Percentiles rank a stretch among this genome's conserved stretches.
These are phyloP conservation scores for Setaria viridis DNA, from an alignment of 202 grass and related monocot species.

Conservation along the genomic window DNA sequence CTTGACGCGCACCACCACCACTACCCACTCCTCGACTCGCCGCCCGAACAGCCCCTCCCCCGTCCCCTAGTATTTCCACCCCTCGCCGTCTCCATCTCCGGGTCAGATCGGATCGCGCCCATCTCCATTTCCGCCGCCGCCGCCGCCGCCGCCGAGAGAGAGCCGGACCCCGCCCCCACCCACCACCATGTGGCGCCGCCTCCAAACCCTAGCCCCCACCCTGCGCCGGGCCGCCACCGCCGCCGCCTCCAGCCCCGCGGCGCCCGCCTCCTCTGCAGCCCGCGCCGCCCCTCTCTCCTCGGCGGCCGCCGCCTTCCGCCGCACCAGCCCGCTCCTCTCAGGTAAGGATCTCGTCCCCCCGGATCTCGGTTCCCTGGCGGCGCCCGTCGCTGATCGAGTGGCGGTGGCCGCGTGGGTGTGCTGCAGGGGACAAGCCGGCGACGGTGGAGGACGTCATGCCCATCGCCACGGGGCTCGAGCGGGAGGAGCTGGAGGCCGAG, in stretches of 20 bases:
- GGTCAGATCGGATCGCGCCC: conserved; percentile 60
- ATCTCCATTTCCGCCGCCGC: conserved; percentile 39
- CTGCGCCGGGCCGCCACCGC: conserved; percentile 50
- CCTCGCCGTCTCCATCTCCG: conserved; percentile 23
- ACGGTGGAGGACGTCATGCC: conserved; percentile 87
- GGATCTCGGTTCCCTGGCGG: conserved; percentile 41
- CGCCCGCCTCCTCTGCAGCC: conserved; percentile 40
- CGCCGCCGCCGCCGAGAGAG: conserved; percentile 41
- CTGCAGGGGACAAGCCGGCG: conserved; percentile 65
- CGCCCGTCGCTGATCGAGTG: conserved; percentile 35
- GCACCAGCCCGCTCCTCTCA: conserved; percentile 71
- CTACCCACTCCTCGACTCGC: not conserved
- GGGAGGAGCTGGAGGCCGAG: conserved; percentile 80
- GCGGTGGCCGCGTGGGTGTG: conserved; percentile 6
- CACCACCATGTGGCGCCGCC: conserved; percentile 75
- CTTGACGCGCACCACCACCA: not conserved
- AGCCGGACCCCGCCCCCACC: not conserved
- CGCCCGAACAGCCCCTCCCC: not conserved
- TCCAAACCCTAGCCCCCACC: conserved; percentile 65
- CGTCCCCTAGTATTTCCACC: conserved; percentile 4
- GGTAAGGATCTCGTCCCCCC: conserved; percentile 48
- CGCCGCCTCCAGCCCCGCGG: conserved; percentile 14
- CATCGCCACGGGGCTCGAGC: conserved; percentile 85
- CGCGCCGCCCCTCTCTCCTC: conserved; percentile 52
- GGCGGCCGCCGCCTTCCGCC: conserved; percentile 62